A percentile compares a stretch with the other conserved stretches of the same genome.
These are phyloP conservation scores for Malus hybrid DNA, from an alignment of 331 rosid species.

Conservation along the genomic window DNA sequence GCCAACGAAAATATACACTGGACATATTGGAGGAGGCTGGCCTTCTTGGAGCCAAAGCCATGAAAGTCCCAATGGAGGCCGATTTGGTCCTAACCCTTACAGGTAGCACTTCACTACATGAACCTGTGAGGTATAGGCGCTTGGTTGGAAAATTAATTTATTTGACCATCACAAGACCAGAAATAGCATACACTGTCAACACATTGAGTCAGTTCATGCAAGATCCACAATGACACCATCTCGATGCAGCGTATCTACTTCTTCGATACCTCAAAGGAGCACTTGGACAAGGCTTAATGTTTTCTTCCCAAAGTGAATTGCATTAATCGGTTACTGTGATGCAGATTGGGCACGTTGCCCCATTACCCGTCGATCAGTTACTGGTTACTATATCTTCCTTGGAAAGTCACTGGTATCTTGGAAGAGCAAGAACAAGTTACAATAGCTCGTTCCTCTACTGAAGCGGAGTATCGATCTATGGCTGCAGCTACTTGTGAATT, in stretches of 20 bases:
- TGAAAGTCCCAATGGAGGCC: neutral
- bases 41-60: neutral
- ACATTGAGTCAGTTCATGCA: neutral
- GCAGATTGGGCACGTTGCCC: neutral
- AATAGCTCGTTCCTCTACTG: neutral
- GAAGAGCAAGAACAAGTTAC: neutral
- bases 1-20: neutral
- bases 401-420: neutral
- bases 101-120: neutral
- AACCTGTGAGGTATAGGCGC: neutral
- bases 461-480: neutral
- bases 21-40: slow-evolving; percentile 1
- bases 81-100: neutral
- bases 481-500: neutral
- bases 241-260: neutral
- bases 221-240: neutral
- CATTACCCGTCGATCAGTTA: neutral
- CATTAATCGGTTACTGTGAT: neutral
- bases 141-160: neutral
- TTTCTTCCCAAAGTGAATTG: neutral
- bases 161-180: neutral
- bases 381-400: neutral
- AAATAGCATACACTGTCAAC: neutral
- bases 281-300: neutral
- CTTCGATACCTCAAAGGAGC: neutral